phyloP scores from a whole-genome alignment of 2,329 filamentous ascomycete genomes.

The Myriangium duriaei region DNA sequence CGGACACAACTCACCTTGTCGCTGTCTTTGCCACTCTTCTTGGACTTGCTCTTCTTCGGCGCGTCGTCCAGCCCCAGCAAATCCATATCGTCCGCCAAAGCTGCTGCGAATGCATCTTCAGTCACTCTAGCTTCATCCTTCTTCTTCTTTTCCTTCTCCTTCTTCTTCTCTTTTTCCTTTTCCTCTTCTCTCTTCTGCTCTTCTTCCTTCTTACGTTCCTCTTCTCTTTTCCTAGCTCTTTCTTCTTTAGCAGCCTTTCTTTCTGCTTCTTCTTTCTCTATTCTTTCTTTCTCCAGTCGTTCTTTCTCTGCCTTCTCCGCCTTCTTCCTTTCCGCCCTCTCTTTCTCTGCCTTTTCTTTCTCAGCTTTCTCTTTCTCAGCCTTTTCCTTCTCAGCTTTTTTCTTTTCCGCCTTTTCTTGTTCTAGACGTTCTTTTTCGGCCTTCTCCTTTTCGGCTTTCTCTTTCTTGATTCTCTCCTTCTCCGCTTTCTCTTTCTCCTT shows the following conservation, averaged over 20 bases:
- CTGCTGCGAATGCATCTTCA: slow-evolving; percentile 25
- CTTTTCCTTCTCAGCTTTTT: slow-evolving; percentile 18
- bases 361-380: slow-evolving; percentile 26
- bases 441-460: not conserved
- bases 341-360: slow-evolving; percentile 12
- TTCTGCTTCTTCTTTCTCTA: not conserved
- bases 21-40: slow-evolving; percentile 19
- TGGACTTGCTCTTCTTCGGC: slow-evolving; percentile 18
- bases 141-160: slow-evolving; percentile 29
- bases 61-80: slow-evolving; percentile 18
- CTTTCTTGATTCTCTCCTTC: not conserved
- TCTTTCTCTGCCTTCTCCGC: slow-evolving; percentile 18
- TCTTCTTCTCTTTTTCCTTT: slow-evolving; percentile 9
- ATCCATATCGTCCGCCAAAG: slow-evolving; percentile 24
- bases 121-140: slow-evolving; percentile 25
- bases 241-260: slow-evolving; percentile 8
- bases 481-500: not conserved
- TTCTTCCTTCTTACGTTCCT: not conserved
- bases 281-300: slow-evolving; percentile 13
- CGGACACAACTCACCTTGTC: slow-evolving; percentile 14
- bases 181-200: slow-evolving; percentile 8
- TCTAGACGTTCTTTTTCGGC: not conserved
- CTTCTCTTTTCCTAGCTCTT: slow-evolving; percentile 11
- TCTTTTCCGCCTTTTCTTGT: not conserved
- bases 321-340: not conserved